These are phyloP conservation scores for Lobulomyces angularis DNA, from an alignment of 192 early-diverging fungal genomes.

Conservation along the genomic window DNA sequence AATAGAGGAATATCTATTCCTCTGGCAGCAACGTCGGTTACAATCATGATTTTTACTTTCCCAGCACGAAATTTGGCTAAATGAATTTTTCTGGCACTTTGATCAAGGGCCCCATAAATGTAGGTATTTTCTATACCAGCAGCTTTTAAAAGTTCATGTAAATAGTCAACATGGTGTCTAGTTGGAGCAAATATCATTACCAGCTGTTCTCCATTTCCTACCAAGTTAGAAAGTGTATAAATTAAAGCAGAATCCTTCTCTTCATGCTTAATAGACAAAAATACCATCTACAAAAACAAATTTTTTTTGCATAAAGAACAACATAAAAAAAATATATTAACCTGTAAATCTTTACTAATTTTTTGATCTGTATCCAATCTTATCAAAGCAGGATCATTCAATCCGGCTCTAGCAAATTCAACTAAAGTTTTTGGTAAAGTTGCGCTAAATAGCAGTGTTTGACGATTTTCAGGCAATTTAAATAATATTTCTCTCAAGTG, in stretches of 20 bases:
- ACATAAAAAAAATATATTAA: conserved; percentile 3
- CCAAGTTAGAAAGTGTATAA: conserved; percentile 65
- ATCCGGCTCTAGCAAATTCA: conserved; percentile 94
- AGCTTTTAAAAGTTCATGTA: conserved; percentile 55
- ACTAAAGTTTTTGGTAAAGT: conserved; percentile 86
- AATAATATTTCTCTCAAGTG: conserved; percentile 87
- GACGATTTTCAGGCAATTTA: conserved; percentile 68
- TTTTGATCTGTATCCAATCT: conserved; percentile 92
- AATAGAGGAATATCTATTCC: conserved; percentile 98
- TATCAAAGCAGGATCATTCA: conserved; percentile 84
- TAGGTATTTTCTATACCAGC: conserved; percentile 70
- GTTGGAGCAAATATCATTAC: conserved; percentile 92
- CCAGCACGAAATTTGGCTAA: conserved; percentile 73
- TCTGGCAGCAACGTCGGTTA: conserved; percentile 97
- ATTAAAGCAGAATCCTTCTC: conserved; percentile 87
- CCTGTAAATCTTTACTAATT: conserved; percentile 85
- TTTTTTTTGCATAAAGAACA: background rate
- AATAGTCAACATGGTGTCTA: conserved; percentile 96
- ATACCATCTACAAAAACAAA: conserved; percentile 51
- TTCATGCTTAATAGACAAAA: conserved; percentile 70
- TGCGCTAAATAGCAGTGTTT: conserved; percentile 90
- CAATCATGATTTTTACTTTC: conserved; percentile 67
- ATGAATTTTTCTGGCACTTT: conserved; percentile 76
- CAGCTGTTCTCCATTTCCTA: conserved; percentile 49
- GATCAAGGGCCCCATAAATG: conserved; percentile 91